Base-by-base conservation (phyloP, 2,329 filamentous ascomycete species). In the Fusarium newnesense region DNA sequence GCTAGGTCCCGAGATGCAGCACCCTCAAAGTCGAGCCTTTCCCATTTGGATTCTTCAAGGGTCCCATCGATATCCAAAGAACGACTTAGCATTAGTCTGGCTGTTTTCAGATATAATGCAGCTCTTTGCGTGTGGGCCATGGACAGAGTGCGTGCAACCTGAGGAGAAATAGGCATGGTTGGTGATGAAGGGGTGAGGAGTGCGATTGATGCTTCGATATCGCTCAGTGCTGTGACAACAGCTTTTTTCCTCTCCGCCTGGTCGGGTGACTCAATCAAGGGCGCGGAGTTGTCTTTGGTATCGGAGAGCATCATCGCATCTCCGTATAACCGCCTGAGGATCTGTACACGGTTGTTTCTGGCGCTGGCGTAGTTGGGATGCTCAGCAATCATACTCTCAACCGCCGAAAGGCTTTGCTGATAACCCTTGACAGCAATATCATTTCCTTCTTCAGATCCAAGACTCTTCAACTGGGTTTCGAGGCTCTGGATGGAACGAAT, bases 311-410 rank as follows among this genome's bases (percentile, higher is more conserved):
- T 81, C 77, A 91, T 84, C 5, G 84, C 82, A 77, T 93, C 90
- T 16, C 91, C 91, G 70, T 92, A 90, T 63, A 90, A 81, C 53
- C 91, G 84, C 28, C 92, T 84, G 36, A 88, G 76, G 13, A 91
- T 86, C 80, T 95, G 93, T 6, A 91, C 93, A 56, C 93, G 87
- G 81, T 96, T 95, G 79, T 94, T 93, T 65, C 90, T 88, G 10
- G 90, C 92, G 71, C 91, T 93, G 28, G 93, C 92, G 80, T 95
- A 95, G 37, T 83, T 81, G 7, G 93, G 91, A 60, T 89, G 79
- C 30, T 87, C 81, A 5, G 83, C 77, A 44, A 94, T 88, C 37
- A 94, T 84, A 5, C 81, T 78, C 36, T 86, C 85, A 9, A 95
- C 83, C 10, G 83, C 80, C 15, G 80, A 78, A 24, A 91, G 80